Percentiles rank a stretch among this genome's conserved stretches.
Conservation (phyloP, 441 rosid genomes). For the Oxalis stricta region DNA sequence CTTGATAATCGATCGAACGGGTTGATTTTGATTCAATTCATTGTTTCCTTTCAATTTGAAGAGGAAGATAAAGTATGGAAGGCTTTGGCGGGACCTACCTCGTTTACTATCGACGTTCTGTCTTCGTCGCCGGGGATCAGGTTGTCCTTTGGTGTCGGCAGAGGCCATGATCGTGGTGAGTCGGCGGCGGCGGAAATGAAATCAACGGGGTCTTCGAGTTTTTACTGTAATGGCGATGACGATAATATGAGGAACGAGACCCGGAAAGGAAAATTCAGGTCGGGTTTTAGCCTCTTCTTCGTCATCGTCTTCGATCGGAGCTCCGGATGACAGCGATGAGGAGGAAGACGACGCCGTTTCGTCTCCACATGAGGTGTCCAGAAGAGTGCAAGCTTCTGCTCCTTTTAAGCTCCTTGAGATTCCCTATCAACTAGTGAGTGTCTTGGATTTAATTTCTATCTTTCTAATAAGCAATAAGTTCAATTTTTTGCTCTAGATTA, state of each 20-base stretch:
- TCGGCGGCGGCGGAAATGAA: not conserved
- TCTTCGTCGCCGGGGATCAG: slow-evolving; percentile 6
- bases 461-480: no score
- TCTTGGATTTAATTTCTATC: no score
- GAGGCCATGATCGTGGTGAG: slow-evolving; percentile 8
- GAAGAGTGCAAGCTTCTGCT: slow-evolving; percentile 11
- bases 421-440: slow-evolving; percentile 56
- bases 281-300: slow-evolving; percentile 20
- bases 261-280: not conserved
- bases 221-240: no score
- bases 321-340: slow-evolving; percentile 39
- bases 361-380: slow-evolving; percentile 13
- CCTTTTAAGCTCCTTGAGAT: slow-evolving; percentile 36
- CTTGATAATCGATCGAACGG: no score
- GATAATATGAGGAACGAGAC: not conserved
- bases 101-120: slow-evolving; percentile 21
- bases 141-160: slow-evolving; percentile 17
- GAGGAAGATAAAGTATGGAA: slow-evolving; percentile 25
- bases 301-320: slow-evolving; percentile 57
- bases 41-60: no score
- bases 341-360: slow-evolving; percentile 27
- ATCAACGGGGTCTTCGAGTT: no score
- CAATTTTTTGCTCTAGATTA: no score
- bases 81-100: slow-evolving; percentile 37
- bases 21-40: no score